Base-by-base conservation (phyloP, 2,329 filamentous ascomycete species). In the Phaeophleospora eucalypticola region DNA sequence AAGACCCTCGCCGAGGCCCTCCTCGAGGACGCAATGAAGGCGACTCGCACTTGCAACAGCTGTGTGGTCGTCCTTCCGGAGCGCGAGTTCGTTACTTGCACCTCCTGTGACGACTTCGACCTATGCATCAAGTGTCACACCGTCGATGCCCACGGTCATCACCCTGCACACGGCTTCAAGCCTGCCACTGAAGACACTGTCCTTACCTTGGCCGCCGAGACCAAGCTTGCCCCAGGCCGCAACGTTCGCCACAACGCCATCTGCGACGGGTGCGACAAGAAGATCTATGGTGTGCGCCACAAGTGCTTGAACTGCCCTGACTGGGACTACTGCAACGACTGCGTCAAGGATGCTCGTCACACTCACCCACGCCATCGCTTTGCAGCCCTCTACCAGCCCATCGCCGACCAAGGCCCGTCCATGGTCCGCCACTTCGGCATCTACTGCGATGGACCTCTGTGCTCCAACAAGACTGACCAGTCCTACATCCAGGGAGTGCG, bases 291-390 rank as follows among this genome's bases (percentile, higher is more conserved):
- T 59, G 78, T 95, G 47, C 91, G 93, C 58, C 86, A 97, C 80
- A 98, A 98, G 78, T 98, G 93, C 68, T 77, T 97, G 55, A 84
- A 89, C 66, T 98, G 93, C 74, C 93, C 94, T 36, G 93, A 98
- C 68, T 98, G 89, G 86, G 93, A 98, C 64, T 97, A 87, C 72
- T 98, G 93, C 75, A 77, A 79, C 18, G 74, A 80, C 7, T 98
- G 94, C 69, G 69, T 88, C 48, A 71, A 76, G 59, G 80, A 77
- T 56, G 84, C 87, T 36, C 68, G 71, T 50, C 77, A 81, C 59
- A 81, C 79, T 41, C 94, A 98, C 66, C 82, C 87, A 15, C 77
- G 79, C 46, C 93, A 98, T 68, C 86, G 90, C 57, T 97, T 98
- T 64, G 87, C 87, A 10, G 82, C 89, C 35, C 79, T 98, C 57